Conservation (phyloP, 2,329 filamentous ascomycete genomes). For the Ceratocystis albifundus region DNA sequence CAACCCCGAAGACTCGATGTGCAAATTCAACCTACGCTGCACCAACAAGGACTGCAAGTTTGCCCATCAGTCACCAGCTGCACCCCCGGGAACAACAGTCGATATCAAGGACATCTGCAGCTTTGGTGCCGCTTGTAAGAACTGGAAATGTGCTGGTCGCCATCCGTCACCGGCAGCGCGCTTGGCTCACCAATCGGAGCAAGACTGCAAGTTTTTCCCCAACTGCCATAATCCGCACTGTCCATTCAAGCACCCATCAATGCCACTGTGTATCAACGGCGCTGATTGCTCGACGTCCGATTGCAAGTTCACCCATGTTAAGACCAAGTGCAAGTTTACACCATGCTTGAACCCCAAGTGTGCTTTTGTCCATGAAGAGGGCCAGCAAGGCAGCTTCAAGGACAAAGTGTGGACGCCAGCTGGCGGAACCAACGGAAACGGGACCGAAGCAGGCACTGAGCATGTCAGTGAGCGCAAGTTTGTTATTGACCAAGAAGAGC, state of each 20-base stretch:
- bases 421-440: neutral
- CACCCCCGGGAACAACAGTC: slow-evolving; percentile 62
- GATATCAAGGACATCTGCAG: slow-evolving; percentile 72
- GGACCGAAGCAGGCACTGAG: slow-evolving; percentile 36
- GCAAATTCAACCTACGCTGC: slow-evolving; percentile 82
- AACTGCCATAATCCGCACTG: slow-evolving; percentile 83
- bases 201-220: slow-evolving; percentile 83
- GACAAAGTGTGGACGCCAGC: slow-evolving; percentile 81
- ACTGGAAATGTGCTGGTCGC: slow-evolving; percentile 80
- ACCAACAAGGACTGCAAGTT: slow-evolving; percentile 83
- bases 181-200: slow-evolving; percentile 64
- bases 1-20: slow-evolving; percentile 57
- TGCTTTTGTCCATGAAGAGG: slow-evolving; percentile 79
- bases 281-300: slow-evolving; percentile 68
- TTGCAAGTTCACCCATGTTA: slow-evolving; percentile 84
- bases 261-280: slow-evolving; percentile 83
- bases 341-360: slow-evolving; percentile 86
- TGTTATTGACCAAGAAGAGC: slow-evolving; percentile 47
- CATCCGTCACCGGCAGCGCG: slow-evolving; percentile 85
- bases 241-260: slow-evolving; percentile 76
- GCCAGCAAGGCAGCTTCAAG: slow-evolving; percentile 71
- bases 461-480: slow-evolving; percentile 87
- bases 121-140: slow-evolving; percentile 88
- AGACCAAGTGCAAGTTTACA: slow-evolving; percentile 76
- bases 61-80: slow-evolving; percentile 86